Percentiles rank a stretch among this genome's conserved stretches.
phyloP scores from a whole-genome alignment of 805 yeast species.

The Lipomyces sp. region DNA sequence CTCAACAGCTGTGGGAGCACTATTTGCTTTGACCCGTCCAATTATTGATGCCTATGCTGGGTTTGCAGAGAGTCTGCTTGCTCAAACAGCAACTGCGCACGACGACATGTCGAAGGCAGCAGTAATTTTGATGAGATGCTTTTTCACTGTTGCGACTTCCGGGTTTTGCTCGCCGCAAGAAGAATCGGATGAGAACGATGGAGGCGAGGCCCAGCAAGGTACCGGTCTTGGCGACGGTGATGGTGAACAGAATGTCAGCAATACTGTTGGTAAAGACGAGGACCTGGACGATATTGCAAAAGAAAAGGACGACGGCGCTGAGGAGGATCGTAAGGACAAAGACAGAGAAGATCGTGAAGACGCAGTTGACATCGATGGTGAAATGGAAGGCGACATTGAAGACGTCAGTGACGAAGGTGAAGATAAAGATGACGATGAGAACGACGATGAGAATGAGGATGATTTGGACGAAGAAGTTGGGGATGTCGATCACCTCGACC shows the following conservation, averaged over 20 bases:
- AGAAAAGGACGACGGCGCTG: conserved; percentile 55
- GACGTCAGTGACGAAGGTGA: conserved; percentile 59
- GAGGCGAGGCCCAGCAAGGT: conserved; percentile 70
- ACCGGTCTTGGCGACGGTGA: conserved; percentile 92
- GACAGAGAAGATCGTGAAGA: conserved; percentile 65
- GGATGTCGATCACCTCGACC: conserved; percentile 29
- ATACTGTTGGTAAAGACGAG: conserved; percentile 88
- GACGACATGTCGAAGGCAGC: conserved; percentile 57
- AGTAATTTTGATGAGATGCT: conserved; percentile 52
- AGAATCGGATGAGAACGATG: conserved; percentile 55
- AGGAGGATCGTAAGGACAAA: conserved; percentile 67
- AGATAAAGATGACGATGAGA: conserved; percentile 92
- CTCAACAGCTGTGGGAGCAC: conserved; percentile 35
- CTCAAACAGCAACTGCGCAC: conserved; percentile 50
- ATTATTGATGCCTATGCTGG: conserved; percentile 57
- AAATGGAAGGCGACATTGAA: conserved; percentile 91
- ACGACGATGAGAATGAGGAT: conserved; percentile 64
- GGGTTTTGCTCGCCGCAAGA: conserved; percentile 95
- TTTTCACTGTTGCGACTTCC: conserved; percentile 61
- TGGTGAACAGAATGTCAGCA: conserved; percentile 76
- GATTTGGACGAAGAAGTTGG: conserved; percentile 65
- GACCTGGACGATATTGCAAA: conserved; percentile 70
- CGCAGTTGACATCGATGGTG: conserved; percentile 93
- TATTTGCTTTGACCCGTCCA: conserved; percentile 56
- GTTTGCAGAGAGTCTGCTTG: conserved; percentile 46